phyloP scores from a whole-genome alignment of 371 early-diverging fungal genomes.

The Nosema muscidifuracis region DNA sequence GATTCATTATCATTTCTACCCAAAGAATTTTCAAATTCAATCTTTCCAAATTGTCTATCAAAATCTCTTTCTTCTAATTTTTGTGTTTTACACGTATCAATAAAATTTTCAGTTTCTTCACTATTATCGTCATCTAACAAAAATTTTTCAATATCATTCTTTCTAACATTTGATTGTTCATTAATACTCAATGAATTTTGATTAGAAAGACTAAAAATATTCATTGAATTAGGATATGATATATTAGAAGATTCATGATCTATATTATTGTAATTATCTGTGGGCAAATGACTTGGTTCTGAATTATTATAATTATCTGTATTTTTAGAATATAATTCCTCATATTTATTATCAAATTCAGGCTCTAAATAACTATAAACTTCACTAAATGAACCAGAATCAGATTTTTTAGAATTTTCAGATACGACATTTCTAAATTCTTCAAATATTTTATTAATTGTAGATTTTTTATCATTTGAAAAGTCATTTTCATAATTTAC shows the following conservation, averaged over 20 bases:
- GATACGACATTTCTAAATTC: not conserved
- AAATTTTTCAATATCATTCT: not conserved
- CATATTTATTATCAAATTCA: not conserved
- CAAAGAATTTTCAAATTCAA: too few species aligned
- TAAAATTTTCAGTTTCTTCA: not conserved
- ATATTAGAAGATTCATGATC: too few species aligned
- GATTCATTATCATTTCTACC: too few species aligned
- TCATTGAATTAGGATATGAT: too few species aligned
- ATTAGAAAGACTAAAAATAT: too few species aligned
- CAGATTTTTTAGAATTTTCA: not conserved
- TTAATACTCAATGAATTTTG: not conserved
- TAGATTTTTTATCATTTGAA: not conserved
- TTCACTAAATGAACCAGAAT: not conserved
- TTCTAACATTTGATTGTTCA: not conserved
- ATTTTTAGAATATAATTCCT: not conserved
- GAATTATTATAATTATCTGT: too few species aligned
- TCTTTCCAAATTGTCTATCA: not conserved
- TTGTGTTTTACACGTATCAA: not conserved
- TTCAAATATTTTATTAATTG: not conserved
- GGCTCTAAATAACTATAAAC: not conserved
- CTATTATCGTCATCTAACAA: conserved; percentile 1
- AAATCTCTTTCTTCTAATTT: not conserved
- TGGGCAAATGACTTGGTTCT: too few species aligned
- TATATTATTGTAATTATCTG: too few species aligned
- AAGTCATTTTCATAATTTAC: not conserved